Evolutionary conservation across 805 yeast species (phyloP), one percentile per base, ranked within the genome.

Genomic region (Tetrapisispora phaffii): DNA sequence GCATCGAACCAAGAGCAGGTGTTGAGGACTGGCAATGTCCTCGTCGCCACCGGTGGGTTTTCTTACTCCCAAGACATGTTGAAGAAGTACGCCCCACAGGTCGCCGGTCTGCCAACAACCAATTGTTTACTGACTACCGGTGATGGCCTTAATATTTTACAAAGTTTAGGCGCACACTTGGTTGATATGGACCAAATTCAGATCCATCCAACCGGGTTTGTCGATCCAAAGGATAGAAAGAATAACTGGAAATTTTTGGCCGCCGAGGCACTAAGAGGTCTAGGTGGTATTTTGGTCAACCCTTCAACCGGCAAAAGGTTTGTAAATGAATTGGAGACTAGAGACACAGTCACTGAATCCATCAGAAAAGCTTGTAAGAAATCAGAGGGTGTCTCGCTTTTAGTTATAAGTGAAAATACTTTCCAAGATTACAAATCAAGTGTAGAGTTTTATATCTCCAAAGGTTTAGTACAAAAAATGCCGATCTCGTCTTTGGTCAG

Each of bases 141-240:
- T 17, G 82, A 78, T 55, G 81, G 82, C 4, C 79, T 74, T 38
- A 60, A 64, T 24, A 56, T 77, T n/a, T 65, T 76, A n/a, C 66
- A 61, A 24, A 68, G 63, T 17, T 53, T 72, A 34, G 73, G 73
- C 34, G 82, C 77, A 7, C 63, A 69, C 8, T 59, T 76, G 48
- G 68, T 76, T 15, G 77, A 77, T 52, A 76, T 77, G 81, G 75
- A 75, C 39, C 73, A 77, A 51, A 62, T 78, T 19, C 84, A 78
- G 59, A 69, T 78, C 10, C 82, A 78, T 54, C 83, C 83, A 35
- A 78, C 82, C 2, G 82, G 82, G 2, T 77, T 77, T 57, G 63
- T 77, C 31, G 74, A 74, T 42, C 68, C 68, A 12, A 58, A 58
- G 17, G 68, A 72, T 33, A 66, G 65, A 21, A 52, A 55, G 5